Evolutionary conservation across 1,284 basidiomycete genomes (phyloP), one percentile per base, ranked within the genome.

Genomic region (Coriolopsis trogii): DNA sequence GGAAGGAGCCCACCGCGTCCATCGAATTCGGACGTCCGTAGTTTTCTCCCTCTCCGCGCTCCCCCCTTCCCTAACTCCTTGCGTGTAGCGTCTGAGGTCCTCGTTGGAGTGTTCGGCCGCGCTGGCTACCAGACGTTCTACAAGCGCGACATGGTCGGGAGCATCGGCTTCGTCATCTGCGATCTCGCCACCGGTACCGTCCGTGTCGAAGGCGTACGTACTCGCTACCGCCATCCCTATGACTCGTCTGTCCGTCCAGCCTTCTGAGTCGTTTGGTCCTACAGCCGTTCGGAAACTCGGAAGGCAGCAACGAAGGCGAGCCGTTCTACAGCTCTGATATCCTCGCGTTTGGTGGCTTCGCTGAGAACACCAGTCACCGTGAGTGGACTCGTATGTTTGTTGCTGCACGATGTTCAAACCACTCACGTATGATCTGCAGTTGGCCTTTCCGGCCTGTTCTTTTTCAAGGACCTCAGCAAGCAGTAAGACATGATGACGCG

Each of bases 141-240:
- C 45, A 36, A 56, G 29, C 51, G 56, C 36, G 41, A 56, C 12
- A 36, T 59, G 46, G 21, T 61, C 31, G 54, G 48, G 38, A 48
- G 39, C 46, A 52, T 58, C 40, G 34, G 44, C 30, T 58, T 61
- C 42, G 49, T 58, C 40, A 53, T 58, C 43, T 56, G 51, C 46
- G 44, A 58, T 36, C 33, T 46, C 16, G 31, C 3, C 15, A 44
- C 38, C 13, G 20, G 20, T 13, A 21, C 45, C 28, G 47, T 41
- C 8, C 59, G 59, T 41, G 46, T 33, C 23, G 56, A 31, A 9
- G 59, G 56, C 6, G 49, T 55, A 23, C 21, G 52, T 42, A n/a
- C n/a, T n/a, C n/a, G n/a, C n/a, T n/a, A n/a, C n/a, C n/a, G n/a
- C n/a, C n/a, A n/a, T n/a, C n/a, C n/a, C n/a, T n/a, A n/a, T n/a